Conservation (phyloP, 2,329 filamentous ascomycete genomes). For the Ophidiomyces ophidiicola region DNA sequence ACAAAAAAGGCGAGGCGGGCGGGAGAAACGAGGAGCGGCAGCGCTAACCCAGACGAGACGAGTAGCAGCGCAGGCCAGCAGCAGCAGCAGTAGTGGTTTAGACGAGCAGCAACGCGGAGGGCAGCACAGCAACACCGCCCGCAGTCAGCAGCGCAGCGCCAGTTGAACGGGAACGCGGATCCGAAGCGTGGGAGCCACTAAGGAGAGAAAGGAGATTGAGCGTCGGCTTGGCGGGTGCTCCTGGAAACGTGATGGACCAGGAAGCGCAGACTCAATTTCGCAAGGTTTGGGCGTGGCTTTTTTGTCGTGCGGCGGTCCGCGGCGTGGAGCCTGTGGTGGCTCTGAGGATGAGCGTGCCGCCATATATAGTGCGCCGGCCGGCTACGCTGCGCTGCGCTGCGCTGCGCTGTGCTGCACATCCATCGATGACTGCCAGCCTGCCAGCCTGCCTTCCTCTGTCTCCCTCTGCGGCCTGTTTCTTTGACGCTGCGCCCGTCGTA, state of each 20-base stretch:
- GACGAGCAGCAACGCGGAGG: slow-evolving; percentile 13
- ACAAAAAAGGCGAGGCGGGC: slow-evolving; percentile 20
- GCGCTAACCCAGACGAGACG: slow-evolving; percentile 19
- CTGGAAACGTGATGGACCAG: slow-evolving; percentile 11
- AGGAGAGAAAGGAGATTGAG: slow-evolving; percentile 17
- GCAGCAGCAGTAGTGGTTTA: no score
- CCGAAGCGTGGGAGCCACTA: slow-evolving; percentile 26
- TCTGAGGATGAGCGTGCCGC: neutral
- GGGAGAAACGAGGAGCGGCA: slow-evolving; percentile 21
- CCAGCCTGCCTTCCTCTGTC: no score
- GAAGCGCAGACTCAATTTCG: neutral
- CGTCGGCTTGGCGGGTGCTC: slow-evolving; percentile 9
- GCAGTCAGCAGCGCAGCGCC: slow-evolving; percentile 20
- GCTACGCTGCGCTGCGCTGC: no score
- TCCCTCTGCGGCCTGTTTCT: neutral
- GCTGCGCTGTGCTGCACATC: no score
- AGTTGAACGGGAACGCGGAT: slow-evolving; percentile 28
- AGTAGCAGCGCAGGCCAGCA: slow-evolving; percentile 4
- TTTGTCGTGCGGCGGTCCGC: slow-evolving; percentile 1
- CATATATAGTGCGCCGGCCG: neutral
- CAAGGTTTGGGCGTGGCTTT: neutral
- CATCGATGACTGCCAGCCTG: no score
- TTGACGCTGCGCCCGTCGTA: neutral
- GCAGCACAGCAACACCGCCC: neutral
- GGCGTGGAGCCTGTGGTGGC: slow-evolving; percentile 3